phyloP scores from a whole-genome alignment of 1,284 basidiomycete genomes.

The Fomitopsis pinicola region DNA sequence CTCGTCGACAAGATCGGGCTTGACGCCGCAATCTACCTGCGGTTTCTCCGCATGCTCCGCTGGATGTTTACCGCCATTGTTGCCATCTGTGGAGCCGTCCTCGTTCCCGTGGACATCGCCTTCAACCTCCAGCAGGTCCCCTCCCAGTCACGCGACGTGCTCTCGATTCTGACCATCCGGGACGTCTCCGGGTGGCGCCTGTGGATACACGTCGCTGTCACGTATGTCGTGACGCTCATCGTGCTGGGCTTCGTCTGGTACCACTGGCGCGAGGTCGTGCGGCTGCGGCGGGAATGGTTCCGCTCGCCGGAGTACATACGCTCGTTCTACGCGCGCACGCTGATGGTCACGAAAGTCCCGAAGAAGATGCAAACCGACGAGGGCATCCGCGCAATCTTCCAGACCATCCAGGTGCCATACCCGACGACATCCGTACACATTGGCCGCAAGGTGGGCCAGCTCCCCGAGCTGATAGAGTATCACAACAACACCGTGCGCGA shows the following conservation, averaged over 20 bases:
- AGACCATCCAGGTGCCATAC: conserved; percentile 72
- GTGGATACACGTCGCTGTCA: conserved; percentile 72
- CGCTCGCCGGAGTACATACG: conserved; percentile 72
- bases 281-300: conserved; percentile 67
- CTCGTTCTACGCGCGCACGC: conserved; percentile 76
- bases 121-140: conserved; percentile 68
- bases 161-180: conserved; percentile 77
- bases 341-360: conserved; percentile 70
- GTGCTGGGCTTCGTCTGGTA: conserved; percentile 63
- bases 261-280: conserved; percentile 74
- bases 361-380: conserved; percentile 76
- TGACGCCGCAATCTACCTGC: conserved; percentile 90
- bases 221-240: conserved; percentile 69
- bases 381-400: conserved; percentile 70
- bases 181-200: conserved; percentile 65
- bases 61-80: conserved; percentile 73
- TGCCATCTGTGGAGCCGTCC: conserved; percentile 63
- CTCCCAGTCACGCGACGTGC: conserved; percentile 46
- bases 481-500: conserved; percentile 86
- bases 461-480: conserved; percentile 77
- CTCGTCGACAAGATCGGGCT: conserved; percentile 89
- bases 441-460: conserved; percentile 67
- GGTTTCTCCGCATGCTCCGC: conserved; percentile 87
- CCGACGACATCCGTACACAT: conserved; percentile 84
- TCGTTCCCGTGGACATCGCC: conserved; percentile 76